These are phyloP conservation scores for Talaromyces thailandensis DNA, from an alignment of 495 filamentous ascomycete genomes.

Conservation along the genomic window DNA sequence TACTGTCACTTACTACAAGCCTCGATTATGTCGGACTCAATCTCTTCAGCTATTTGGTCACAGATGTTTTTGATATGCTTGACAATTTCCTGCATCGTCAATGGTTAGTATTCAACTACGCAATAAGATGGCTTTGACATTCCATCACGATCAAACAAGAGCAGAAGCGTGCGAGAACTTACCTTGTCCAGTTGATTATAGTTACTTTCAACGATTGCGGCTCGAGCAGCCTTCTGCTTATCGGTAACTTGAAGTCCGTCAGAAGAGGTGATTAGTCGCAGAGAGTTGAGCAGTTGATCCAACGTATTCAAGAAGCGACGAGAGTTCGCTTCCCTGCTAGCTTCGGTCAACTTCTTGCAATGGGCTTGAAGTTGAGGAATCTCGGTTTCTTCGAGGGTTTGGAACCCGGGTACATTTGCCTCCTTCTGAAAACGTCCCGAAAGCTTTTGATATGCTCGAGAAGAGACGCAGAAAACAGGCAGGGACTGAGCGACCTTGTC, in stretches of 20 bases:
- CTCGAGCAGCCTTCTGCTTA: conserved; percentile 29
- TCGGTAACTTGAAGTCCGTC: conserved; percentile 30
- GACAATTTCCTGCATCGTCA: conserved; percentile 20
- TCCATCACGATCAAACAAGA: not conserved
- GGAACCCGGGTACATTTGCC: conserved; percentile 36
- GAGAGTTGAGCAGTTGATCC: conserved; percentile 38
- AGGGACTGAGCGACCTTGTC: conserved; percentile 39
- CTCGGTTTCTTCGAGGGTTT: conserved; percentile 37
- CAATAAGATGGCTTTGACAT: not conserved
- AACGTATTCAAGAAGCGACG: conserved; percentile 40
- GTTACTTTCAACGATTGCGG: conserved; percentile 26
- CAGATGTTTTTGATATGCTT: conserved; percentile 22
- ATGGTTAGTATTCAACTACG: not conserved
- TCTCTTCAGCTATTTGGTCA: conserved; percentile 21
- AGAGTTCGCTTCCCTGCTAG: conserved; percentile 30
- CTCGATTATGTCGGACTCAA: conserved; percentile 36
- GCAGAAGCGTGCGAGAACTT: conserved; percentile 9
- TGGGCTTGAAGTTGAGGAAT: conserved; percentile 50
- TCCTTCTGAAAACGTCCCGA: conserved; percentile 43
- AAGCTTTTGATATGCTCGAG: conserved; percentile 50
- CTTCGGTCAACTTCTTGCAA: conserved; percentile 43
- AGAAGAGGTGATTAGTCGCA: conserved; percentile 42
- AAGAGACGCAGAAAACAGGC: conserved; percentile 55
- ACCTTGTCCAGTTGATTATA: conserved; percentile 40
- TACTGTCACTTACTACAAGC: conserved; percentile 10